Conservation (phyloP, 164 flowering plant species). For the Magnolia changhungtana region DNA sequence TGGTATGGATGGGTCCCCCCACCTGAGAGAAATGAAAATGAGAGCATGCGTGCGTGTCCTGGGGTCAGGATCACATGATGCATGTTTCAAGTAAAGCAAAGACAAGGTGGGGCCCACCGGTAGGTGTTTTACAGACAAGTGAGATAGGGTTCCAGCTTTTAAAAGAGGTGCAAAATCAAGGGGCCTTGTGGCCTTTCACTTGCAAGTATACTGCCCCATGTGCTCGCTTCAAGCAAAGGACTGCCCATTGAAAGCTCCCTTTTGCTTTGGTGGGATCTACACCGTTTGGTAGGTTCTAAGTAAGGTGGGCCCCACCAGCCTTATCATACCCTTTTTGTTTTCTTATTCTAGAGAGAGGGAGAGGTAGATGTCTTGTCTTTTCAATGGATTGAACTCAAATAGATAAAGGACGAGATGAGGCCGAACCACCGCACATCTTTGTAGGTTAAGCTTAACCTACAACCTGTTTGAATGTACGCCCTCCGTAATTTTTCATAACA, state of each 20-base stretch:
- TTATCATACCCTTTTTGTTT: neutral
- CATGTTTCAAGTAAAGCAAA: neutral
- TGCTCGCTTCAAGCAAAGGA: slow-evolving; percentile 11
- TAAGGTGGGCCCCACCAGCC: neutral
- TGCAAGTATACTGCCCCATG: slow-evolving; percentile 4
- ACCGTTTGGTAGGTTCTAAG: neutral
- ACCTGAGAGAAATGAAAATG: no score
- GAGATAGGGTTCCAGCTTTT: slow-evolving; percentile 10
- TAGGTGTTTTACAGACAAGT: neutral
- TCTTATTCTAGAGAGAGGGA: neutral
- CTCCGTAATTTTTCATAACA: no score
- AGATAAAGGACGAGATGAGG: neutral
- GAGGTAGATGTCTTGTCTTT: neutral
- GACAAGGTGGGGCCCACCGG: slow-evolving; percentile 4
- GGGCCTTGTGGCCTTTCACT: slow-evolving; percentile 10
- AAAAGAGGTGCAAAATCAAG: neutral
- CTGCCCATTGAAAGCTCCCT: neutral
- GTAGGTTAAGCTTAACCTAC: neutral
- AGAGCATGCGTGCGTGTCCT: neutral
- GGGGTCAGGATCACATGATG: neutral
- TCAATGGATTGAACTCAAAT: neutral
- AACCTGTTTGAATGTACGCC: neutral
- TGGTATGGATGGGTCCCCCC: neutral
- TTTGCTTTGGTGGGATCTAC: neutral
- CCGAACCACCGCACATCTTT: no score